These are phyloP conservation scores for Pharnaceum exiguum DNA, from an alignment of 148 eudicot species.

Conservation along the genomic window DNA sequence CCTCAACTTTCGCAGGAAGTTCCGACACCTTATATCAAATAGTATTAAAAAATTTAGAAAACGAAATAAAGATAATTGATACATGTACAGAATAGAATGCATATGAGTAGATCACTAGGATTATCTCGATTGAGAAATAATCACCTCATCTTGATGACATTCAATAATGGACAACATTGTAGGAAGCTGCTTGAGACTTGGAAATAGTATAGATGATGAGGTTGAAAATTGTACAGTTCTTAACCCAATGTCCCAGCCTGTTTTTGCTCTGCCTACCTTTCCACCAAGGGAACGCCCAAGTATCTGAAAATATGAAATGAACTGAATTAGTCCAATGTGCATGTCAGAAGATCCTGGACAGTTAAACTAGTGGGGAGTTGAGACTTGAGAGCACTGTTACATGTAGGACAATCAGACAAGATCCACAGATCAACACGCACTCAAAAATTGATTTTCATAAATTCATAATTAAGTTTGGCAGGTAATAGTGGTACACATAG, in stretches of 20 bases:
- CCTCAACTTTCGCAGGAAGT: constrained; percentile 74
- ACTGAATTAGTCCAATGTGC: neutral
- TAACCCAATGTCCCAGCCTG: constrained; percentile 92
- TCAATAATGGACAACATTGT: constrained; percentile 53
- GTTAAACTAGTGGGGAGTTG: no score
- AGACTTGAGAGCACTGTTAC: no score
- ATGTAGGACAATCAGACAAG: no score
- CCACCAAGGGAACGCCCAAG: constrained; percentile 73
- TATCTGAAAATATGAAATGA: constrained; percentile 28
- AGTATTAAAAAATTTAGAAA: neutral
- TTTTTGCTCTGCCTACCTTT: constrained; percentile 38
- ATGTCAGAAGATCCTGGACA: neutral
- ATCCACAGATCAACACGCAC: no score
- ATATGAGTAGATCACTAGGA: no score
- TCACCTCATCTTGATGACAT: constrained; percentile 86
- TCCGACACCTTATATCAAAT: constrained; percentile 46
- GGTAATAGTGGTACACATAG: no score
- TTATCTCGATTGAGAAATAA: neutral
- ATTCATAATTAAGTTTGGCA: no score
- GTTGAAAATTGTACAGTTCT: constrained; percentile 40
- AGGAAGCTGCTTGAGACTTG: constrained; percentile 42
- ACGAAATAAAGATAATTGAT: neutral
- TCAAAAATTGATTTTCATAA: no score
- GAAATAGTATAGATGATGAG: constrained; percentile 33
- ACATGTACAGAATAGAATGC: neutral